Conservation (phyloP, 257 asterid genomes). For the Solanum neorickii region DNA sequence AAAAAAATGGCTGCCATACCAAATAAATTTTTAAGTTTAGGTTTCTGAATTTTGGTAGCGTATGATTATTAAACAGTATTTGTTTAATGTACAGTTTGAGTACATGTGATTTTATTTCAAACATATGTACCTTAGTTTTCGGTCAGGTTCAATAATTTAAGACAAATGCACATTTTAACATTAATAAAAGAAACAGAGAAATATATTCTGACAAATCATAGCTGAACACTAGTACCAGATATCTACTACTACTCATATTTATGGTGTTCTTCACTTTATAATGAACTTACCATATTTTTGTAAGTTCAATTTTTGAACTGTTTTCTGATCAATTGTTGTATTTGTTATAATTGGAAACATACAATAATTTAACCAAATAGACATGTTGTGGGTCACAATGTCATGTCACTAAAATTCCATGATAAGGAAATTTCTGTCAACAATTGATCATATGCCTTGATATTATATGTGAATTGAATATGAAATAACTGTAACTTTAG, state of each 20-base stretch:
- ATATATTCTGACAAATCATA: neutral
- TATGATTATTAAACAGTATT: neutral
- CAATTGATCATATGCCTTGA: neutral
- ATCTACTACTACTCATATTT: neutral
- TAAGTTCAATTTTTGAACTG: neutral
- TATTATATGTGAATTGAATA: neutral
- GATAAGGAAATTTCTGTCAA: neutral
- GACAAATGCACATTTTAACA: too few species aligned
- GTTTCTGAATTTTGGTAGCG: neutral
- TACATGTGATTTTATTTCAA: neutral
- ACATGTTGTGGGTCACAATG: neutral
- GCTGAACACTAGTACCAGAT: neutral
- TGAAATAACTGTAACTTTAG: neutral
- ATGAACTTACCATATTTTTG: neutral
- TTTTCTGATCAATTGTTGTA: neutral
- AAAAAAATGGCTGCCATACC: neutral
- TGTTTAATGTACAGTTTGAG: neutral
- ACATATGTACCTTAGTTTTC: neutral
- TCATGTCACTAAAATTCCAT: neutral
- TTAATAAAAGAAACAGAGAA: neutral
- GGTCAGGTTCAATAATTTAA: neutral
- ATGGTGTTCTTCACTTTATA: neutral
- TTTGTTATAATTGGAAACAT: neutral
- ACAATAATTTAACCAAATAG: neutral
- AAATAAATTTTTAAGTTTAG: neutral